These are phyloP conservation scores for Sanchytrium tribonematis DNA, from an alignment of 371 early-diverging fungal genomes.

Conservation along the genomic window DNA sequence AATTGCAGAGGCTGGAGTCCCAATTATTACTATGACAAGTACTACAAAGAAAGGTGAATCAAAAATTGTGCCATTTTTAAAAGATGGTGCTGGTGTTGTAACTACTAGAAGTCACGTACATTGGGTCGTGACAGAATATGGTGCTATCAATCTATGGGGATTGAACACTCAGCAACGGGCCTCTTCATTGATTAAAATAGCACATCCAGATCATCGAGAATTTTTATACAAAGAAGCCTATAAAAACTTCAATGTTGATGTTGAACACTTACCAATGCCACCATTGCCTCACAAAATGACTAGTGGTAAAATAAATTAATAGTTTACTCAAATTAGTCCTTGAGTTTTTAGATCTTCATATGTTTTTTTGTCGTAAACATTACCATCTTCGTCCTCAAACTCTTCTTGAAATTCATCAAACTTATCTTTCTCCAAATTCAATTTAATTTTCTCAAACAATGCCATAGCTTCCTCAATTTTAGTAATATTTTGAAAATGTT, in stretches of 20 bases:
- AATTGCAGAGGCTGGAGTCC: constrained; percentile 14
- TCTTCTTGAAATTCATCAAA: constrained; percentile 63
- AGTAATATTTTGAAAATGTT: constrained; percentile 78
- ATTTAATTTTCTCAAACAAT: constrained; percentile 3
- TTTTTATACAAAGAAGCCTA: constrained; percentile 13
- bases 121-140: constrained; percentile 19
- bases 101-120: constrained; percentile 18
- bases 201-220: constrained; percentile 18
- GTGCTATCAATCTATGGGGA: constrained; percentile 14
- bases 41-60: constrained; percentile 11
- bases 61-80: constrained; percentile 13
- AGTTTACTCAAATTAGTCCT: constrained; percentile 8
- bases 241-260: constrained; percentile 12
- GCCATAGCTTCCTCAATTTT: constrained; percentile 65
- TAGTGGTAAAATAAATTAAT: too few relatives aligned
- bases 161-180: constrained; percentile 17
- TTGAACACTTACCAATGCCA: too few relatives aligned
- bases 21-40: constrained; percentile 18
- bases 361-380: constrained; percentile 89
- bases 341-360: constrained; percentile 31
- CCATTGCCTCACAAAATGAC: too few relatives aligned
- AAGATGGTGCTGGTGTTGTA: constrained; percentile 15
- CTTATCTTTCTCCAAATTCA: constrained; percentile 43
- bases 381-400: constrained; percentile 83
- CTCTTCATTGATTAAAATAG: constrained; percentile 15